phyloP scores from a whole-genome alignment of 805 yeast genomes.

The Clavispora asparagi region DNA sequence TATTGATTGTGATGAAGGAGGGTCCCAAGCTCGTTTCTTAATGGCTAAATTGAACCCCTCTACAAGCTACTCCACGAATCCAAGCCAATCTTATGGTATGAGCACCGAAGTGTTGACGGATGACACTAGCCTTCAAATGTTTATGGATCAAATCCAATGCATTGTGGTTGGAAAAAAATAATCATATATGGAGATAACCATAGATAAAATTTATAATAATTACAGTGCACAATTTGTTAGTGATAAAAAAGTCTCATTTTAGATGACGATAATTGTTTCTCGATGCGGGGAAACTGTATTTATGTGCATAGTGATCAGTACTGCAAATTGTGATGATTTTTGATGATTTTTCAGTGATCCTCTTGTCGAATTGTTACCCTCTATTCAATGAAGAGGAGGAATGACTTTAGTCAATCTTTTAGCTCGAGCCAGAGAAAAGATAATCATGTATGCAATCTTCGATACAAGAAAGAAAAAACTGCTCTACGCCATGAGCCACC shows the following conservation, averaged over 20 bases:
- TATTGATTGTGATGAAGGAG: conserved; percentile 71
- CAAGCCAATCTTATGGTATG: conserved; percentile 25
- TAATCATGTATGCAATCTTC: neutral
- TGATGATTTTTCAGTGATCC: neutral
- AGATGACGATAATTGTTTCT: no score
- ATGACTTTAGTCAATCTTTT: neutral
- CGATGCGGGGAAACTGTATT: neutral
- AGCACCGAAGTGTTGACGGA: conserved; percentile 47
- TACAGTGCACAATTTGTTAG: neutral
- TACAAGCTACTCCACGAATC: conserved; percentile 44
- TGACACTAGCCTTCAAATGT: conserved; percentile 52
- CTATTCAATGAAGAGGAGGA: neutral
- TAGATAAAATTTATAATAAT: neutral
- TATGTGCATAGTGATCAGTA: neutral
- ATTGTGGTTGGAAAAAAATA: conserved; percentile 19
- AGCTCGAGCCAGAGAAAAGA: neutral
- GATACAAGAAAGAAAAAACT: neutral
- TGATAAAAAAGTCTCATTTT: no score
- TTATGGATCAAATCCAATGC: conserved; percentile 49
- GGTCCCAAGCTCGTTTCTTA: conserved; percentile 68
- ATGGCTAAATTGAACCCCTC: conserved; percentile 68
- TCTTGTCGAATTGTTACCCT: neutral
- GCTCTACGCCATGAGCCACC: neutral
- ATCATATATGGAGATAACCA: neutral
- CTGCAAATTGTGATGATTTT: neutral